A percentile compares a stretch with the other conserved stretches of the same genome.
Evolutionary conservation across 768 basidiomycete genomes (phyloP).

Genomic region (Artomyces pyxidatus): DNA sequence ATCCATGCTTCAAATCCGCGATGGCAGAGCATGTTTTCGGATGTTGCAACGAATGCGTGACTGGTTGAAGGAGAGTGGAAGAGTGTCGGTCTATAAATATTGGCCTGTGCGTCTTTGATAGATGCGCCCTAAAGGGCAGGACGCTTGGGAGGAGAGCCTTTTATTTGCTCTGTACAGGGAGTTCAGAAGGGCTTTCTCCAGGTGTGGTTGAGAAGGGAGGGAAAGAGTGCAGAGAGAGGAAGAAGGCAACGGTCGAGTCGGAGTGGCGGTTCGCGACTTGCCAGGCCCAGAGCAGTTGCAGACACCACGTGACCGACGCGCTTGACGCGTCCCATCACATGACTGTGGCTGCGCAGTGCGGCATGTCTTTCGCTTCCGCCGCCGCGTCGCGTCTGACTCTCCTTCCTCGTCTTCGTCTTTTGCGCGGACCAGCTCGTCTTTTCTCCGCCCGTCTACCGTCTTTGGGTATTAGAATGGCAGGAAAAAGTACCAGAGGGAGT

Average conservation of each 20-base stretch:
- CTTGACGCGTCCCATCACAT: background rate
- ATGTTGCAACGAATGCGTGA: background rate
- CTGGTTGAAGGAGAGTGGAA: background rate
- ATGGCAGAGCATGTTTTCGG: constrained; percentile 30
- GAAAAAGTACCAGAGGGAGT: background rate
- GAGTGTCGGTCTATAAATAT: background rate
- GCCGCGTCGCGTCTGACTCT: background rate
- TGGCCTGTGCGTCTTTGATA: background rate
- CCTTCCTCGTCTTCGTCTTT: background rate
- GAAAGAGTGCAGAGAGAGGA: no score
- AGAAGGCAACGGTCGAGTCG: no score
- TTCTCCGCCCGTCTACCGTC: background rate
- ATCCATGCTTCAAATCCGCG: constrained; percentile 69
- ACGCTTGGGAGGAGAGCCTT: no score
- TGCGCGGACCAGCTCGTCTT: background rate
- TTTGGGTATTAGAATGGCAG: constrained; percentile 4
- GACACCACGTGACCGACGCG: no score
- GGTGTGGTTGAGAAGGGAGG: no score
- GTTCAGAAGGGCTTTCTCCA: no score
- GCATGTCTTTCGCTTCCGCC: background rate
- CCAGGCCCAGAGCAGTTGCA: no score
- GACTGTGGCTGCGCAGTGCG: background rate
- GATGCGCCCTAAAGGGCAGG: no score
- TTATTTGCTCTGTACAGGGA: no score
- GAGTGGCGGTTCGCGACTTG: no score